Evolutionary conservation across 306 rosid species (phyloP), one percentile per base, ranked within the genome.

Genomic region (Prunus salicina): DNA sequence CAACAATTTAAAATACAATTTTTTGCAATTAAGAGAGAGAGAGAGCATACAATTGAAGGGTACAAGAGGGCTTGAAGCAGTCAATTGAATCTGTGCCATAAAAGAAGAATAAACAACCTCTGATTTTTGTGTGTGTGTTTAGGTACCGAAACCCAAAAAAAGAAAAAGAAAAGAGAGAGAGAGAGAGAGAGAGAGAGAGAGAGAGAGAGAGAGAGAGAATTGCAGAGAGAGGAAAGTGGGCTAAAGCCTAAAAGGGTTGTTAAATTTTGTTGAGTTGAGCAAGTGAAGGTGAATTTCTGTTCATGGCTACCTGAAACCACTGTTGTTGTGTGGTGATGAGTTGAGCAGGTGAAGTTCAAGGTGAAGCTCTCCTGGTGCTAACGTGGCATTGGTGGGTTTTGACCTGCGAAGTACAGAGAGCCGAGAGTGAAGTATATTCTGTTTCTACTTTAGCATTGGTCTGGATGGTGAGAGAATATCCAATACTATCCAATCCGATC

Each of bases 31-130:
- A 43, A 66, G 27, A 73, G 63, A 43, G 12, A 43, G 12, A 47
- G 16, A 64, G 41, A 67, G 79, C 81, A 73, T 87, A 84, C 88
- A 84, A 38, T 76, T 78, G 18, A 78, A 56, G 50, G 79, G 50
- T 47, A 53, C 32, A 43, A 78, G 38, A 46, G 80, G 76, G 64
- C 81, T 4, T 78, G 87, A 82, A 78, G 82, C 30, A 73, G 78
- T 41, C 73, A 80, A 65, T 28, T 72, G 80, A 15, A 65, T 78
- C 81, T 80, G 82, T 80, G 87, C 84, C 91, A 87, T 87, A 18
- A 76, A 80, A 67, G 78, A 63, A 71, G 49, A 0, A 12, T 20
- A 68, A 34, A 15, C 27, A 60, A 45, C 27, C 77, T 73, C 65
- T 27, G 65, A 60, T 18, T 18, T 52, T 3, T 52, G 14, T 49